Evolutionary conservation across 1,284 basidiomycete genomes (phyloP), one percentile per base, ranked within the genome.

Genomic region (Laetiporus sulphureus): DNA sequence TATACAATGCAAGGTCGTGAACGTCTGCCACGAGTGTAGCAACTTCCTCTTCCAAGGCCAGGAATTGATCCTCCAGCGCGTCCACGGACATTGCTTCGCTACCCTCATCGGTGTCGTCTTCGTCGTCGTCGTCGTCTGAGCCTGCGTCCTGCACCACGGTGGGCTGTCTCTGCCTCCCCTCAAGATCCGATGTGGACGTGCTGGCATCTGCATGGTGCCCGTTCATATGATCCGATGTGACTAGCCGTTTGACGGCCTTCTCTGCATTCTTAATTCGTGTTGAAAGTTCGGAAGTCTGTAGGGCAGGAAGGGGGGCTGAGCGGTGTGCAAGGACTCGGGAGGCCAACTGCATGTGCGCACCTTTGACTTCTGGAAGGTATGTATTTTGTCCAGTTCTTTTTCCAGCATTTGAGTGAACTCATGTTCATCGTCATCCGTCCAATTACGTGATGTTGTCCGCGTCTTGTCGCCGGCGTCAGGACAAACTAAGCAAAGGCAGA

Each of bases 1-100:
- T 88, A 64, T 93, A 95, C 41, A 95, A 68, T 10, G 95, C 94
- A 21, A 99, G 75, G 64, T 99, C 96, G 61, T 99, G 96, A 6
- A 99, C 95, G 58, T 99, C 96, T 2, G 96, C 95, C 20, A 99
- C 95, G 42, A 99, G 79, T 35, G 82, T 88, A 1, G 95, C 94
- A 20, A 99, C 90, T 59, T 96, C 91, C 58, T 97, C 94, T 65
- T 99, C 94, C 24, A 99, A 72, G 33, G 77, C 77, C 49, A 87
- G 80, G 62, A 97, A 99, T 30, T 84, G 77, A 49, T 92, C 91
- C 59, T 98, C 94, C 19, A 89, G 76, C 15, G 83, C 79, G 52
- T 89, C 87, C 32, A 79, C 71, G 34, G 83, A 85, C 47, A 70
- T 71, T 36, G 77, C 78, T 29, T 77, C 67, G 47, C 71, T 68